Percentiles rank a stretch among this genome's conserved stretches.
These are phyloP conservation scores for Leccinum sublutescens DNA, from an alignment of 768 basidiomycete species.

Conservation along the genomic window DNA sequence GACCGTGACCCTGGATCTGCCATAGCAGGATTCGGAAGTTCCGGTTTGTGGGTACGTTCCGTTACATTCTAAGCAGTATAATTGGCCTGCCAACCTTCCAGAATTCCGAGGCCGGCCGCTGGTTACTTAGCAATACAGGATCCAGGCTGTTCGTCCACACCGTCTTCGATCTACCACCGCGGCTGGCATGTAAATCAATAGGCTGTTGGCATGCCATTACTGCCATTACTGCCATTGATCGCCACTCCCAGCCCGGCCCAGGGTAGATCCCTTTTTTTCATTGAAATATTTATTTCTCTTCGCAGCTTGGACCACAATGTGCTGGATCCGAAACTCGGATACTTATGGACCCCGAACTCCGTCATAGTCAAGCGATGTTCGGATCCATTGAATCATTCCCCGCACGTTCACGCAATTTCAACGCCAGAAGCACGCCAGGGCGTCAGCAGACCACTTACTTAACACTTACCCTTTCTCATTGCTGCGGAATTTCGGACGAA, in stretches of 20 bases:
- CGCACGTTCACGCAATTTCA: not conserved
- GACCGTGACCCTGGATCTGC: not conserved
- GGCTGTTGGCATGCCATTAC: not conserved
- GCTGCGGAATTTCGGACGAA: not conserved
- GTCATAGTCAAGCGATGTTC: not conserved
- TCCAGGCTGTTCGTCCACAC: not conserved
- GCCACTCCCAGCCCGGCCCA: not conserved
- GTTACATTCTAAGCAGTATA: not conserved
- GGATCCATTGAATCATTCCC: not conserved
- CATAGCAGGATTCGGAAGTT: not conserved
- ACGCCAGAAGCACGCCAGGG: not conserved
- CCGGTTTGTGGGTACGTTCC: not conserved
- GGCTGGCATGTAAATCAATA: not conserved
- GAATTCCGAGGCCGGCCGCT: not conserved
- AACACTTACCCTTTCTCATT: not conserved
- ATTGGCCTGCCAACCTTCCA: not conserved
- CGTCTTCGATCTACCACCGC: not conserved
- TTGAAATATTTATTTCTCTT: not conserved
- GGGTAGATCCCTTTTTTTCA: not conserved
- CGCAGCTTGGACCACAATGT: not conserved
- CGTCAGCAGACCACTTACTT: not conserved
- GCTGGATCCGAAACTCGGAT: not conserved
- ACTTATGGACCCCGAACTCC: not conserved
- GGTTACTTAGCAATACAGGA: not conserved
- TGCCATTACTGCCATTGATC: not conserved